A percentile compares a stretch with the other conserved stretches of the same genome.
Conservation (phyloP, 768 basidiomycete genomes). For the Tremella mesenterica region DNA sequence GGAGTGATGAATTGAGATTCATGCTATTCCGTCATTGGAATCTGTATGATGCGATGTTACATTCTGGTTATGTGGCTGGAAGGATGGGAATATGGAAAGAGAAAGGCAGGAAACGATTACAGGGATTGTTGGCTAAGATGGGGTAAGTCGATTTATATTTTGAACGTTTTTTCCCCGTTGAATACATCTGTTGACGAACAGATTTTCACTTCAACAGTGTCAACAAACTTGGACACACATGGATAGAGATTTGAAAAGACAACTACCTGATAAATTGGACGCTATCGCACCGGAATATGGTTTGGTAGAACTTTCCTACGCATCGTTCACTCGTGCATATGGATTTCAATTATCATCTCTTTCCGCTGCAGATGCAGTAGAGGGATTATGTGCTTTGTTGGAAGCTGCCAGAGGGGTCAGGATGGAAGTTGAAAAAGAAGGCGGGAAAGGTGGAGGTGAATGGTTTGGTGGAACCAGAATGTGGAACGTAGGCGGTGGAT, state of each 20-base stretch:
- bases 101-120: slow-evolving; percentile 74
- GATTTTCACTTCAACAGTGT: slow-evolving; percentile 87
- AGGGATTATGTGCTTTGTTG: slow-evolving; percentile 73
- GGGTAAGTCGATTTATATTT: slow-evolving; percentile 54
- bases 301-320: slow-evolving; percentile 82
- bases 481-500: slow-evolving; percentile 56
- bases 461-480: slow-evolving; percentile 81
- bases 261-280: slow-evolving; percentile 70
- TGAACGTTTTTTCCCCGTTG: not conserved
- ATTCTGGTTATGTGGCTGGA: slow-evolving; percentile 90
- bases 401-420: slow-evolving; percentile 85
- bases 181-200: slow-evolving; percentile 38
- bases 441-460: slow-evolving; percentile 80
- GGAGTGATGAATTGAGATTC: slow-evolving; percentile 84
- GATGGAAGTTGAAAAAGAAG: slow-evolving; percentile 86
- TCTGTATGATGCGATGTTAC: slow-evolving; percentile 94
- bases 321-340: slow-evolving; percentile 83
- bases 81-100: slow-evolving; percentile 97
- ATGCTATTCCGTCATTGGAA: slow-evolving; percentile 97
- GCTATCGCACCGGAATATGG: slow-evolving; percentile 90
- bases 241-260: slow-evolving; percentile 86
- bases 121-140: slow-evolving; percentile 94
- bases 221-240: slow-evolving; percentile 91
- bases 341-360: slow-evolving; percentile 82
- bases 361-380: slow-evolving; percentile 86